These are phyloP conservation scores for Tolypocladium amazonense DNA, from an alignment of 2,329 filamentous ascomycete species.

Conservation along the genomic window DNA sequence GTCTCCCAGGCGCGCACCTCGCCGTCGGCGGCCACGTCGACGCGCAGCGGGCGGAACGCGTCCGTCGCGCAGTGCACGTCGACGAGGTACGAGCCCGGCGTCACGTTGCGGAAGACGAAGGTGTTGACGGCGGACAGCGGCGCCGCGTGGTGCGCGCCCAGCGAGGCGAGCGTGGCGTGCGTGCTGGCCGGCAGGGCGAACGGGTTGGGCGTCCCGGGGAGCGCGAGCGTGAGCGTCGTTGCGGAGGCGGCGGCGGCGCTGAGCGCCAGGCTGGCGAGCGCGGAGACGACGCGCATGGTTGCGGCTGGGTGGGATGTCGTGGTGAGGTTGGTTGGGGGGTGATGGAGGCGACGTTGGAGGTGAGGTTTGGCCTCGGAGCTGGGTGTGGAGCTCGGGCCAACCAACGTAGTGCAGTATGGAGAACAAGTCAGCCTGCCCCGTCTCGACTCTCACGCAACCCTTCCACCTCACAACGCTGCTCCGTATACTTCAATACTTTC, in stretches of 20 bases:
- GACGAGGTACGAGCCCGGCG: conserved; percentile 65
- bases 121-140: conserved; percentile 58
- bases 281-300: background rate
- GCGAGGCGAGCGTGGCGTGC: conserved; percentile 47
- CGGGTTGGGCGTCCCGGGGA: conserved; percentile 39
- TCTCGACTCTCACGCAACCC: too few species aligned
- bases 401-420: background rate
- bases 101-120: conserved; percentile 67
- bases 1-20: conserved; percentile 67
- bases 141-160: conserved; percentile 32
- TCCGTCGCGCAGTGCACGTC: conserved; percentile 69
- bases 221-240: conserved; percentile 29
- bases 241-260: conserved; percentile 20
- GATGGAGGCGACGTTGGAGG: background rate
- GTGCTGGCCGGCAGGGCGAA: conserved; percentile 51
- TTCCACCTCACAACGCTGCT: too few species aligned
- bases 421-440: background rate
- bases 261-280: conserved; percentile 16
- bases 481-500: background rate
- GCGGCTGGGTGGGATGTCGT: background rate
- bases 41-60: conserved; percentile 66
- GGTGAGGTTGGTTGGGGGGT: background rate
- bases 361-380: background rate
- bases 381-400: background rate
- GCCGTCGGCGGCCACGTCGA: conserved; percentile 52